Evolutionary conservation across 2,329 filamentous ascomycete species (phyloP), one percentile per base, ranked within the genome.

Genomic region (Magnaporthales sp.): DNA sequence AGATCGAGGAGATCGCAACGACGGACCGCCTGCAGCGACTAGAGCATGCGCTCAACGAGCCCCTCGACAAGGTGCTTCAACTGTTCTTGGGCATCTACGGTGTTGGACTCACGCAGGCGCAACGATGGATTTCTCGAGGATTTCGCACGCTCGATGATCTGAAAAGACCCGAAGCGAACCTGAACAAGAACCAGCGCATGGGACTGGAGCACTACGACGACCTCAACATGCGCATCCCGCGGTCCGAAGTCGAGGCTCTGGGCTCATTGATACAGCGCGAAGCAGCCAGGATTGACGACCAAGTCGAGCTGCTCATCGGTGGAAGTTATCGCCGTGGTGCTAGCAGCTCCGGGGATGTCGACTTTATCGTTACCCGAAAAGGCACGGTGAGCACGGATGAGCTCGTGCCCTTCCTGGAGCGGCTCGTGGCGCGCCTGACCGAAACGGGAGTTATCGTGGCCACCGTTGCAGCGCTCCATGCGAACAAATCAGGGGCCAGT

Each of bases 271-370:
- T 97, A 19, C 83, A 80, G 64, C 77, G 78, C 8, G 82, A 84
- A 0, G 84, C 92, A 0, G 77, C 79, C 6, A 73, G 74, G 8
- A 80, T 93, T 27, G 91, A 96, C 72, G 74, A 80, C 0, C 74
- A 76, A 0, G 86, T 93, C 67, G 81, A 92, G 74, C 79, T 92
- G 67, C 90, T 92, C 63, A 84, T 96, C 63, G 89, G 90, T 62
- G 94, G 94, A 0, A 96, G 91, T 67, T 97, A 96, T 74, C 87
- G 94, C 27, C 87, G 94, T 31, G 93, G 94, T 22, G 86, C 91
- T 4, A 76, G 83, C 31, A 84, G 84, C 65, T 95, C 88, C 7
- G 88, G 91, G 3, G 94, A 97, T 74, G 90, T 97, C 67, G 94
- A 97, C 75, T 81, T 94, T 56, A 86, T 98, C 68, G 84, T 97